Evolutionary conservation across 495 filamentous ascomycete genomes (phyloP).

Genomic region (Podospora pseudoanserina): DNA sequence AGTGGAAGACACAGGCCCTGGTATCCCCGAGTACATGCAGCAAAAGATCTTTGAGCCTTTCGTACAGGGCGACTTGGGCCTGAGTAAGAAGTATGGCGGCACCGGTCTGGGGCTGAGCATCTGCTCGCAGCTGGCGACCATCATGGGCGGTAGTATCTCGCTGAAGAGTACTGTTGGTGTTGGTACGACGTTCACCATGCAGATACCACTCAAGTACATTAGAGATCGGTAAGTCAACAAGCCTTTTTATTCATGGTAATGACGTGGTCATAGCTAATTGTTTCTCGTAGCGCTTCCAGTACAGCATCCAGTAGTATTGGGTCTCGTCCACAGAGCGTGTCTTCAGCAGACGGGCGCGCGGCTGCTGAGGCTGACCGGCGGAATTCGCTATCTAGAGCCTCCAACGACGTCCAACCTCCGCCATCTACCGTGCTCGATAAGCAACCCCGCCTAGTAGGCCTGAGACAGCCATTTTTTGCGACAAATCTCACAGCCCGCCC

Average conservation of each 20-base stretch:
- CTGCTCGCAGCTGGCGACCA: conserved; percentile 73
- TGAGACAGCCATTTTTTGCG: conserved; percentile 84
- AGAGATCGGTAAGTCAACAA: conserved; percentile 54
- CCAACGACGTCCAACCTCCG: conserved; percentile 29
- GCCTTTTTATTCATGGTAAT: background rate
- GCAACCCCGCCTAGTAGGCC: conserved; percentile 74
- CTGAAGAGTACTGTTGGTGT: conserved; percentile 69
- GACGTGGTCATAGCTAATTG: conserved; percentile 27
- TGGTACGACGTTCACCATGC: conserved; percentile 79
- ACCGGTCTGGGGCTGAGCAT: conserved; percentile 90
- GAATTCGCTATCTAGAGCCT: conserved; percentile 31
- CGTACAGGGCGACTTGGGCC: conserved; percentile 81
- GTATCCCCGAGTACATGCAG: conserved; percentile 75
- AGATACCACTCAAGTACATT: conserved; percentile 75
- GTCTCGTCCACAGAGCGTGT: conserved; percentile 71
- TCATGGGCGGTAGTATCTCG: conserved; percentile 76
- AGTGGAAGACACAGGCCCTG: conserved; percentile 84
- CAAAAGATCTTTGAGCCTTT: conserved; percentile 89
- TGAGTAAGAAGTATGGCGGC: conserved; percentile 87
- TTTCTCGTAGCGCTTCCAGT: conserved; percentile 39
- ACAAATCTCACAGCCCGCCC: conserved; percentile 44
- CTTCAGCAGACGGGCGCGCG: conserved; percentile 59
- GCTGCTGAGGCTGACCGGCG: conserved; percentile 40
- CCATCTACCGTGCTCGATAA: conserved; percentile 38
- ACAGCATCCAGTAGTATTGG: conserved; percentile 52